Evolutionary conservation across 2,329 filamentous ascomycete species (phyloP).

Genomic region (Microthyrium microscopicum): DNA sequence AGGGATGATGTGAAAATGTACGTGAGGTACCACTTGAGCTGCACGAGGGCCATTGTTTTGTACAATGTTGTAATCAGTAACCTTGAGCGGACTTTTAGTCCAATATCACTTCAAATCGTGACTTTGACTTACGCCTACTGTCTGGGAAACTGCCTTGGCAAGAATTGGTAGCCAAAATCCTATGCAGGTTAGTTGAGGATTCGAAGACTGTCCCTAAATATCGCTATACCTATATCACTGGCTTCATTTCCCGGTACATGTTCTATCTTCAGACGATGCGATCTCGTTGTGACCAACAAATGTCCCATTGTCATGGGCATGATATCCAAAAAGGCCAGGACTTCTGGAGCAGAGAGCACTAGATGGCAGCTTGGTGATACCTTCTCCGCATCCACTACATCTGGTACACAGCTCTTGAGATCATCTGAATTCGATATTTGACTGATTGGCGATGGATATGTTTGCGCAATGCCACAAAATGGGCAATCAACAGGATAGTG

Average conservation of each 20-base stretch:
- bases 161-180: conserved; percentile 50
- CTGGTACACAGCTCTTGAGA: conserved; percentile 4
- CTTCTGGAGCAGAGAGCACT: conserved; percentile 58
- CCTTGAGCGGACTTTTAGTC: no score
- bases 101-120: no score
- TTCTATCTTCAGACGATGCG: conserved; percentile 61
- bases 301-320: conserved; percentile 74
- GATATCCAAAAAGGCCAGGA: conserved; percentile 86
- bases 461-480: conserved; percentile 40
- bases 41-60: conserved; percentile 81
- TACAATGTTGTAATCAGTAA: conserved; percentile 87
- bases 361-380: conserved; percentile 33
- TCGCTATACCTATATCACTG: conserved; percentile 5
- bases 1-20: conserved; percentile 90
- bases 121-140: no score
- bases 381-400: conserved; percentile 14
- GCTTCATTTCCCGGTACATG: conserved; percentile 47
- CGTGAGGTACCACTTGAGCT: conserved; percentile 82
- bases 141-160: conserved; percentile 49
- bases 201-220: not conserved
- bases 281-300: conserved; percentile 62
- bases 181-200: conserved; percentile 8
- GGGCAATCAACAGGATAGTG: conserved; percentile 25
- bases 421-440: conserved; percentile 9
- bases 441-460: conserved; percentile 26